phyloP scores from a whole-genome alignment of 1,284 basidiomycete species.

The Fomitopsis pinicola region DNA sequence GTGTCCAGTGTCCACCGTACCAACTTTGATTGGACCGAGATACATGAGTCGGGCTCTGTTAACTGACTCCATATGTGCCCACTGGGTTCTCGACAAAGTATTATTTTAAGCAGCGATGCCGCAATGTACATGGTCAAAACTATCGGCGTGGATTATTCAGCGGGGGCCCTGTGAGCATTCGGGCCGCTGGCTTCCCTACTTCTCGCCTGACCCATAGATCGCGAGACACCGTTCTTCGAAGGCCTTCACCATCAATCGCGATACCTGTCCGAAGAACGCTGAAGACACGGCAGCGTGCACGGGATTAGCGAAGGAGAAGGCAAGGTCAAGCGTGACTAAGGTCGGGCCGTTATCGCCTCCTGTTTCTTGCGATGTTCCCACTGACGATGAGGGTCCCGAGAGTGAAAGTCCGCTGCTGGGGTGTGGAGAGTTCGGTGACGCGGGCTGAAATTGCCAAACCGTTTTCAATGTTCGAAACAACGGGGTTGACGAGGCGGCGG shows the following conservation, averaged over 20 bases:
- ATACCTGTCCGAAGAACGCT: conserved; percentile 83
- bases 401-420: conserved; percentile 21
- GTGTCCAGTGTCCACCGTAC: neutral
- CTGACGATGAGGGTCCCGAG: conserved; percentile 5
- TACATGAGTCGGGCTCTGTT: neutral
- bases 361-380: conserved; percentile 14
- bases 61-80: too few species aligned
- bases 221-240: conserved; percentile 82
- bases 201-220: conserved; percentile 53
- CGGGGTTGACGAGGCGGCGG: conserved; percentile 77
- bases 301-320: conserved; percentile 86
- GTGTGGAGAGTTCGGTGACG: conserved; percentile 41
- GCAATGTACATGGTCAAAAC: too few species aligned
- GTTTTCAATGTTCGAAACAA: conserved; percentile 86
- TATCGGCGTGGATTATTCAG: too few species aligned
- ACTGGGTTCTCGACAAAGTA: too few species aligned
- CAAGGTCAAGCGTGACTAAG: conserved; percentile 75
- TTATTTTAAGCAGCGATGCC: too few species aligned
- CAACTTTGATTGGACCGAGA: neutral
- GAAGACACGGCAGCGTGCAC: conserved; percentile 80
- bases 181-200: neutral
- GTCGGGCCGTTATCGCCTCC: conserved; percentile 45
- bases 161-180: too few species aligned
- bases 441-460: conserved; percentile 74
- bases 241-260: conserved; percentile 86